These are phyloP conservation scores for Glaciozyma antarctica DNA, from an alignment of 768 basidiomycete species.

Conservation along the genomic window DNA sequence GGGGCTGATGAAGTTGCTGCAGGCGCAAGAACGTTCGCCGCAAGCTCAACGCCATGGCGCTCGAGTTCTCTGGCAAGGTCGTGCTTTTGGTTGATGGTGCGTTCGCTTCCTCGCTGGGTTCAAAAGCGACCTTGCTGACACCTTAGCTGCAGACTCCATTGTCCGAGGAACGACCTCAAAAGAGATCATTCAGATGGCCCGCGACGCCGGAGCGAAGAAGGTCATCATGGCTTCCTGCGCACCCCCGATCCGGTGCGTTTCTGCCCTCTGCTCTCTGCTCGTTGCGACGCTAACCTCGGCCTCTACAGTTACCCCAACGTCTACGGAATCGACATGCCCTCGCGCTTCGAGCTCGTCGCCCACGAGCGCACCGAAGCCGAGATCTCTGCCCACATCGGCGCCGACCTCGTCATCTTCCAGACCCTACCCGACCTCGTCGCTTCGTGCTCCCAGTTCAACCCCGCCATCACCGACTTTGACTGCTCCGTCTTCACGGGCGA, in stretches of 20 bases:
- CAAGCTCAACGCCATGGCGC: conserved; percentile 96
- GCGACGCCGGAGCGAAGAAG: conserved; percentile 92
- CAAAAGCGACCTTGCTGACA: background rate
- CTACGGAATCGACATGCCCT: conserved; percentile 99
- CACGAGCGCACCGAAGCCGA: conserved; percentile 60
- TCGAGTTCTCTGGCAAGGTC: conserved; percentile 85
- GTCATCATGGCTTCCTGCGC: conserved; percentile 95
- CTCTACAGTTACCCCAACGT: conserved; percentile 69
- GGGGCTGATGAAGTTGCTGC: conserved; percentile 4
- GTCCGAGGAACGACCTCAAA: conserved; percentile 97
- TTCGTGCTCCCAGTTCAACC: conserved; percentile 71
- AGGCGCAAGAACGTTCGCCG: conserved; percentile 88
- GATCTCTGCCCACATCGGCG: conserved; percentile 75
- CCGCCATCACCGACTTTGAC: conserved; percentile 66
- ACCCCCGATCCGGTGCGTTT: conserved; percentile 73
- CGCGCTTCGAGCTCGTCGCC: conserved; percentile 83
- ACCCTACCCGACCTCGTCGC: conserved; percentile 75
- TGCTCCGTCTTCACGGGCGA: conserved; percentile 97
- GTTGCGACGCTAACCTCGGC: background rate
- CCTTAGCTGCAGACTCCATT: conserved; percentile 65
- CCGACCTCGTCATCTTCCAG: conserved; percentile 93
- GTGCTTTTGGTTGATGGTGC: conserved; percentile 91
- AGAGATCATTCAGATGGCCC: conserved; percentile 98
- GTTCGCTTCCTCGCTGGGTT: background rate
- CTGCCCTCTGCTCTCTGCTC: background rate